phyloP scores from a whole-genome alignment of 441 rosid genomes.

The Macaranga tanarius region DNA sequence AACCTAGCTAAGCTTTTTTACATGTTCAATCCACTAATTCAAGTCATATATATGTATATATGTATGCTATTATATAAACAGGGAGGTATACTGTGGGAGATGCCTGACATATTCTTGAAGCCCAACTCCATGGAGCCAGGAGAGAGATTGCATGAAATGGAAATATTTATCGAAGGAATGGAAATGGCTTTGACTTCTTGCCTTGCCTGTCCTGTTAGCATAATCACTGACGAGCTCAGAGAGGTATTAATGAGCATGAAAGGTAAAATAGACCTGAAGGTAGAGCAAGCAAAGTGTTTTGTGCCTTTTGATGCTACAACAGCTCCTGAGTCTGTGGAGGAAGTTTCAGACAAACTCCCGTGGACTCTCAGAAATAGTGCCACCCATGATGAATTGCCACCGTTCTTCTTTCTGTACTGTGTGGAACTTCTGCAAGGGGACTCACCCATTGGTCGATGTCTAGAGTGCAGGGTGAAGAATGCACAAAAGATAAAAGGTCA shows the following conservation, averaged over 20 bases:
- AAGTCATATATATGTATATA: too few species aligned
- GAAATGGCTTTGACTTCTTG: conserved; percentile 54
- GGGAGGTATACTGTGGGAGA: conserved; percentile 65
- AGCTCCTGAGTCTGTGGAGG: conserved; percentile 39
- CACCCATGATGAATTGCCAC: conserved; percentile 44
- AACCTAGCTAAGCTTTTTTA: too few species aligned
- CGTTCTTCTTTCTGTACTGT: conserved; percentile 61
- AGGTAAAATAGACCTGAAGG: conserved; percentile 36
- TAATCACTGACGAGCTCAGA: conserved; percentile 39
- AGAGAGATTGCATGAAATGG: conserved; percentile 45
- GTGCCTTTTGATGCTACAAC: conserved; percentile 35
- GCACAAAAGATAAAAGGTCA: conserved; percentile 13
- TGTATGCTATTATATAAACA: too few species aligned
- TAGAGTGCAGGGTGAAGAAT: neutral
- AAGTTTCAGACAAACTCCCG: conserved; percentile 14
- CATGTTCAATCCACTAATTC: too few species aligned
- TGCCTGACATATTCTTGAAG: conserved; percentile 50
- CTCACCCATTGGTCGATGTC: conserved; percentile 21
- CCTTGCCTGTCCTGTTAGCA: conserved; percentile 49
- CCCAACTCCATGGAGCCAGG: conserved; percentile 29
- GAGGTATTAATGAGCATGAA: conserved; percentile 33
- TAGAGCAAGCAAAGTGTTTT: conserved; percentile 39
- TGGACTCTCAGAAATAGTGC: conserved; percentile 32
- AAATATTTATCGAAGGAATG: conserved; percentile 55
- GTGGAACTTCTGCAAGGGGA: conserved; percentile 53